Base-by-base conservation (phyloP, 768 basidiomycete species). In the Kwoniella europaea region DNA sequence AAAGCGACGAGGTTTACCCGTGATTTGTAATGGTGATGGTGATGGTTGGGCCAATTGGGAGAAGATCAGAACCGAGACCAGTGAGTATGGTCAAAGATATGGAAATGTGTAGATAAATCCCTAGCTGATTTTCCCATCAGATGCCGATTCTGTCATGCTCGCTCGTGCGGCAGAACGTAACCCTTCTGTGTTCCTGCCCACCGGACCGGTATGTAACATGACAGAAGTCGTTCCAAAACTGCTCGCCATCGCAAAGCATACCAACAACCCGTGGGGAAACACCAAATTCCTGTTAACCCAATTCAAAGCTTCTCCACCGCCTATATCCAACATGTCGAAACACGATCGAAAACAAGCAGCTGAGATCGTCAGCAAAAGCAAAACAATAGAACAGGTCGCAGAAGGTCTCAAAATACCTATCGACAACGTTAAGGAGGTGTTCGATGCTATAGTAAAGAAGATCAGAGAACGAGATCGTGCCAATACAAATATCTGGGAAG, bases 11-110 rank as follows among this genome's bases (percentile, higher is more conserved):
- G 91, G 89, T 0, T 88, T 97, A n/a, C 91, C 94, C 0, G 90
- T 99, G 43, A 87, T 95, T 27, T 92, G 92, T 84, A 99, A 99
- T 82, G 97, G 97, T 0, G 96, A 99, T 82, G 97, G 93, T 74
- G 82, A 87, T 16, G 90, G 89, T 3, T 91, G 88, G 85, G 88
- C 90, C 73, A 94, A 95, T 76, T 91, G 91, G 59, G 89, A 88
- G 70, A 87, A 90, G 57, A 88, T 98, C 44, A 87, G 91, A 54
- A 86, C 86, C 60, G 82, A 89, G 29, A 98, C 95, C 41, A 92
- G 94, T 89, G 77, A 59, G 87, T 55, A 13, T 15, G 46, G 18
- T 50, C 20, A 55, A 16, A 52, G 1, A n/a, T n/a, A 56, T n/a
- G n/a, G n/a, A 44, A 22, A 24, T 16, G 27, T 57, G 10, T 41